Evolutionary conservation across 257 asterid species (phyloP).

Genomic region (Solanum medicagineum): DNA sequence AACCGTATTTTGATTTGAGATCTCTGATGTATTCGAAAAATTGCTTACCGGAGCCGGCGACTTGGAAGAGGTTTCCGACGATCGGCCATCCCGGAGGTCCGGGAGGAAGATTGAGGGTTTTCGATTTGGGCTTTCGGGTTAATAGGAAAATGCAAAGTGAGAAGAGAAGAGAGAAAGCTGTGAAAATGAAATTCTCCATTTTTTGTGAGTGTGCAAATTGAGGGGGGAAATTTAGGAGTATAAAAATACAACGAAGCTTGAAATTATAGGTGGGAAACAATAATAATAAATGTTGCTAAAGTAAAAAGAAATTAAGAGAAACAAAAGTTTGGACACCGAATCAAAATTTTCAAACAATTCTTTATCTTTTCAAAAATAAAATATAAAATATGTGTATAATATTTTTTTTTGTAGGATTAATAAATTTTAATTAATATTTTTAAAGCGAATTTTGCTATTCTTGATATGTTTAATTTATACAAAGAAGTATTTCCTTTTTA

Average conservation of each 20-base stretch:
- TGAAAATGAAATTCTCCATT: constrained; percentile 26
- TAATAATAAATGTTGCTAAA: constrained; percentile 20
- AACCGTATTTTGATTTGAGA: constrained; percentile 52
- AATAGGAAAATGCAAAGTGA: constrained; percentile 37
- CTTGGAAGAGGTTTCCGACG: constrained; percentile 84
- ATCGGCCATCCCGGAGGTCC: constrained; percentile 90
- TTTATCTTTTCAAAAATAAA: fast-evolving
- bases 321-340: not conserved
- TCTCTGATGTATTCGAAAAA: constrained; percentile 62
- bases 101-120: constrained; percentile 58
- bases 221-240: not conserved
- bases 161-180: constrained; percentile 40
- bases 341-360: not conserved
- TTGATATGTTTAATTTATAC: no score
- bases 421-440: no score
- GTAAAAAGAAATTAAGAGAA: not conserved
- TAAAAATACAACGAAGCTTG: constrained; percentile 16
- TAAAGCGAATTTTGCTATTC: no score
- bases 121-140: constrained; percentile 30
- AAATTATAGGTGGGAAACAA: constrained; percentile 28
- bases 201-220: not conserved
- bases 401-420: no score
- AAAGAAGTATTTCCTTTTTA: no score
- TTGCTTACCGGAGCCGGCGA: constrained; percentile 69
- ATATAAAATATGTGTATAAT: no score